phyloP scores from a whole-genome alignment of 257 asterid species.

The Capsicum pubescens region DNA sequence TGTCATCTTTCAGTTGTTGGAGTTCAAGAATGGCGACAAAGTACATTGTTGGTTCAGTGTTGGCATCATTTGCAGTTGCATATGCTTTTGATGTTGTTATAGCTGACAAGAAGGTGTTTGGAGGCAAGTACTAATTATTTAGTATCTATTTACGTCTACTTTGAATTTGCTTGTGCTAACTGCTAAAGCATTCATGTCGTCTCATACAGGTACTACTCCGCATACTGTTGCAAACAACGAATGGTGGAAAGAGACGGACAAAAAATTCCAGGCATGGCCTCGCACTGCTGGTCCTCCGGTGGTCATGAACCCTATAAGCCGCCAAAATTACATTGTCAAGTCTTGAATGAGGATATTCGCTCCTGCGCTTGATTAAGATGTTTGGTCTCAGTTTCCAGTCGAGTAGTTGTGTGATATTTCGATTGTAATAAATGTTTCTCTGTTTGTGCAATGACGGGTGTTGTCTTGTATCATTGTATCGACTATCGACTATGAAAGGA shows the following conservation, averaged over 20 bases:
- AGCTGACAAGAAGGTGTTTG: constrained; percentile 48
- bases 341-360: neutral
- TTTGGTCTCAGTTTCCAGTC: constrained; percentile 7
- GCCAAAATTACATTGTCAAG: constrained; percentile 90
- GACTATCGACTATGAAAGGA: neutral
- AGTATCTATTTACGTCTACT: neutral
- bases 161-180: neutral
- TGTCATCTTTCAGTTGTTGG: constrained; percentile 28
- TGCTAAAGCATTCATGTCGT: neutral
- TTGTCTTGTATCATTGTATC: neutral
- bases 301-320: constrained; percentile 94
- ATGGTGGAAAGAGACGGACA: constrained; percentile 88
- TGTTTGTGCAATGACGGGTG: neutral
- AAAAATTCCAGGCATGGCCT: constrained; percentile 95
- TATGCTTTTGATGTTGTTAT: constrained; percentile 38
- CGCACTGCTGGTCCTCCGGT: constrained; percentile 98
- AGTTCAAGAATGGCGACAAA: constrained; percentile 42
- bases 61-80: constrained; percentile 49
- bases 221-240: constrained; percentile 61
- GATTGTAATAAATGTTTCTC: neutral
- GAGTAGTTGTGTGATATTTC: constrained; percentile 12
- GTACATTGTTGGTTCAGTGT: constrained; percentile 37
- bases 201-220: constrained; percentile 68
- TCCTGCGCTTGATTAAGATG: neutral
- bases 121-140: constrained; percentile 26